phyloP scores from a whole-genome alignment of 2,329 filamentous ascomycete genomes.

The Fusarium multiceps region DNA sequence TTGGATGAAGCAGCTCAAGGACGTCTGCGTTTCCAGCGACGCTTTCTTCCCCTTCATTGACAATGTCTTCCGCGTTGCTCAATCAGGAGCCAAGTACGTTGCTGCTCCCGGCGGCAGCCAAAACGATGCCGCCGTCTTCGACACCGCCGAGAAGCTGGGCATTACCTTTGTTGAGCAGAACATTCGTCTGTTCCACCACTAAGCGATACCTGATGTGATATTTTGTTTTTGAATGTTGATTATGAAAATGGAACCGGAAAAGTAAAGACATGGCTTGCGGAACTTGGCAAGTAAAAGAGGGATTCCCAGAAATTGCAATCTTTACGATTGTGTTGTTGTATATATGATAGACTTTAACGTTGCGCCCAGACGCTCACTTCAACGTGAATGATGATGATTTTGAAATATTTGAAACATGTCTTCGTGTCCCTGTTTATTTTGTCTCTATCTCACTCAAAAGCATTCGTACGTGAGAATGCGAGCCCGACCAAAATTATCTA shows the following conservation, averaged over 20 bases:
- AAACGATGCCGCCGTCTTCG: constrained; percentile 83
- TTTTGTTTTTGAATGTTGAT: constrained; percentile 14
- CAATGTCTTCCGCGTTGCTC: constrained; percentile 91
- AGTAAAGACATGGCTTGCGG: constrained; percentile 1
- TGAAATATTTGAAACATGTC: constrained; percentile 13
- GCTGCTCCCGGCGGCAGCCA: constrained; percentile 92
- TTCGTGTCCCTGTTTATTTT: neutral
- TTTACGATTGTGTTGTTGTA: constrained; percentile 31
- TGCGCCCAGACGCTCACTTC: constrained; percentile 38
- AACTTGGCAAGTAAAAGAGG: constrained; percentile 13
- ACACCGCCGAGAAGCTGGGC: constrained; percentile 89
- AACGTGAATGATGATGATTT: constrained; percentile 42
- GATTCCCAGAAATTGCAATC: constrained; percentile 30
- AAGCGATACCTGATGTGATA: constrained; percentile 33
- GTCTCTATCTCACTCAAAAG: constrained; percentile 16
- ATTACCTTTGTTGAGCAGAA: constrained; percentile 98
- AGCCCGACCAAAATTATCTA: constrained; percentile 8
- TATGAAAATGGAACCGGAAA: constrained; percentile 25
- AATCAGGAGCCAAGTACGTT: constrained; percentile 95
- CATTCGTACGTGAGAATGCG: constrained; percentile 6
- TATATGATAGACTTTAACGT: constrained; percentile 44
- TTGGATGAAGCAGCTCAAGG: constrained; percentile 84
- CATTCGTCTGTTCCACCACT: constrained; percentile 63
- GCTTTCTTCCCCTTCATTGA: constrained; percentile 99
- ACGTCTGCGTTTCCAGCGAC: constrained; percentile 91